Conservation (phyloP, 2,329 filamentous ascomycete species). For the Cladophialophora bantiana region DNA sequence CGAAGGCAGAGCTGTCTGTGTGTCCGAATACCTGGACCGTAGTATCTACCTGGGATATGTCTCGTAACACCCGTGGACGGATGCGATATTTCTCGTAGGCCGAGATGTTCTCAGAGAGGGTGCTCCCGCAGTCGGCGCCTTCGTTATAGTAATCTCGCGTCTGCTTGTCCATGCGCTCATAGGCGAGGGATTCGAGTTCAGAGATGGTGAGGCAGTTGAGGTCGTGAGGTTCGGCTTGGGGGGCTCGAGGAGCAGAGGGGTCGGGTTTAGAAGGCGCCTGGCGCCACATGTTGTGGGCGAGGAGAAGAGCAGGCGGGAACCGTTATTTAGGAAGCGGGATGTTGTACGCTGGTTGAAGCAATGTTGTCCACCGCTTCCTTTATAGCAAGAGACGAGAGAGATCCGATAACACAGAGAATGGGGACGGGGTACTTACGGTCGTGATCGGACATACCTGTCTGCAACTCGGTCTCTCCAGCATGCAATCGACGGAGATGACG, state of each 20-base stretch:
- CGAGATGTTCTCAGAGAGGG: slow-evolving; percentile 39
- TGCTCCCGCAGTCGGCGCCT: slow-evolving; percentile 51
- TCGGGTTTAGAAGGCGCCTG: not conserved
- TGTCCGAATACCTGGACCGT: slow-evolving; percentile 52
- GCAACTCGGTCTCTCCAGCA: slow-evolving; percentile 1
- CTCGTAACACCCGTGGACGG: slow-evolving; percentile 48
- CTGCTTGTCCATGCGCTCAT: slow-evolving; percentile 42
- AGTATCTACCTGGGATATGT: slow-evolving; percentile 49
- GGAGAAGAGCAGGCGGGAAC: not conserved
- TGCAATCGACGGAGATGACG: slow-evolving; percentile 8
- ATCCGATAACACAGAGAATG: not conserved
- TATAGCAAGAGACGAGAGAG: not conserved
- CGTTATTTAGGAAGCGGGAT: not conserved
- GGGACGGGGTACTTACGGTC: not conserved
- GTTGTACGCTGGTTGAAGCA: not conserved
- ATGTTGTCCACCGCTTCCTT: not conserved
- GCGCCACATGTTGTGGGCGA: not conserved
- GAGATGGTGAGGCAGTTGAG: slow-evolving; percentile 53
- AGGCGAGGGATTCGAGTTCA: slow-evolving; percentile 50
- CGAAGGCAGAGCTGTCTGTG: slow-evolving; percentile 55
- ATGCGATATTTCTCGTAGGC: slow-evolving; percentile 48
- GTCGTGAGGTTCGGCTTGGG: slow-evolving; percentile 41
- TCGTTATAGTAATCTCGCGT: slow-evolving; percentile 60
- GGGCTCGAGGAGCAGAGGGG: slow-evolving; percentile 10
- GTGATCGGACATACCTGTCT: slow-evolving; percentile 6